A percentile compares a stretch with the other conserved stretches of the same genome.
Conservation (phyloP, 192 early-diverging fungal species). For the Allomyces javanicus region DNA sequence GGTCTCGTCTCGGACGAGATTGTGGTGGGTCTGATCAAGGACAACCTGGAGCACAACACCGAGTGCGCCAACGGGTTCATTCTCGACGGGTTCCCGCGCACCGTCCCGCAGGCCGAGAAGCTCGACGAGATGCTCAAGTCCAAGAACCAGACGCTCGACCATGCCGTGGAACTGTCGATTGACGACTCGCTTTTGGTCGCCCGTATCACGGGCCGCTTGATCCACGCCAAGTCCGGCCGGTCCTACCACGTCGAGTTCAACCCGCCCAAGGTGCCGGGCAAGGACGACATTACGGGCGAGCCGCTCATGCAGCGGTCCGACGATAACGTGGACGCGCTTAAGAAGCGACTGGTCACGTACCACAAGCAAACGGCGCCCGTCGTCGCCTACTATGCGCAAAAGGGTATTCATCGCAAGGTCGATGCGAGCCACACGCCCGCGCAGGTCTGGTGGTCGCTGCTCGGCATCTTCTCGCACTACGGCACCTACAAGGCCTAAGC, state of each 20-base stretch:
- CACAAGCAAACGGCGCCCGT: constrained; percentile 67
- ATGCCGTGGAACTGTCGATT: constrained; percentile 81
- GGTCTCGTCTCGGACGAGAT: constrained; percentile 96
- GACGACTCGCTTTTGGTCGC: constrained; percentile 84
- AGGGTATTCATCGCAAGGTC: constrained; percentile 77
- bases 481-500: neutral
- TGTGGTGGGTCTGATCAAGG: constrained; percentile 89
- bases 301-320: constrained; percentile 92
- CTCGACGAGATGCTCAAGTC: constrained; percentile 82
- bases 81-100: constrained; percentile 97
- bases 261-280: constrained; percentile 77
- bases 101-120: constrained; percentile 94
- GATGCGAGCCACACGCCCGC: constrained; percentile 81
- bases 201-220: constrained; percentile 89
- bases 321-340: constrained; percentile 84
- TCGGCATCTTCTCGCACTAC: constrained; percentile 62
- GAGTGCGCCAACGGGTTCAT: constrained; percentile 98
- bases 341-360: constrained; percentile 73
- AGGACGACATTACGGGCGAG: constrained; percentile 94
- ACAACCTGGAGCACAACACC: constrained; percentile 82
- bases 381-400: constrained; percentile 76
- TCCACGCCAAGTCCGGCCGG: constrained; percentile 80
- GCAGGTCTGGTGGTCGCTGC: constrained; percentile 72
- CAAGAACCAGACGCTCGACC: constrained; percentile 53
- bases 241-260: constrained; percentile 94